A percentile compares a stretch with the other conserved stretches of the same genome.
These are phyloP conservation scores for Claviceps monticola DNA, from an alignment of 2,329 filamentous ascomycete species.

Conservation along the genomic window DNA sequence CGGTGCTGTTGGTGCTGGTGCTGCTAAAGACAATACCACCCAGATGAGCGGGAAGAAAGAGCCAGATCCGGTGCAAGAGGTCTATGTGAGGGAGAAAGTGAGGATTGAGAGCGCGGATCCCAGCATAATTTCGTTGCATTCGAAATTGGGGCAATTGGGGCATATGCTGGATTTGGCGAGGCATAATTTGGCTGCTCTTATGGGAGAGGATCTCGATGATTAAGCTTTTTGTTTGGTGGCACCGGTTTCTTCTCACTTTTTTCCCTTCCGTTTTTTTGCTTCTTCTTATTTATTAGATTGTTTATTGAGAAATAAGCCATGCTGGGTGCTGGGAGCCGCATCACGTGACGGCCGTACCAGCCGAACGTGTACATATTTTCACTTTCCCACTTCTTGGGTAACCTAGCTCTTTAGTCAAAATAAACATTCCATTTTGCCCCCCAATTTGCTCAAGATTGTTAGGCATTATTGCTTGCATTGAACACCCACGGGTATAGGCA, in stretches of 20 bases:
- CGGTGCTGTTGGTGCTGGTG: no score
- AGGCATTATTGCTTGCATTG: background rate
- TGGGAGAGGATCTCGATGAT: conserved; percentile 40
- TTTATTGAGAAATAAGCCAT: no score
- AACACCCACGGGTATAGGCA: background rate
- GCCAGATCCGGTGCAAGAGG: conserved; percentile 34
- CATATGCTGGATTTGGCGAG: conserved; percentile 58
- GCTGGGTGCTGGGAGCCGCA: no score
- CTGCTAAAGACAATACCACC: conserved; percentile 8
- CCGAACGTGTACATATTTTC: no score
- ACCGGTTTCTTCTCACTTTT: background rate
- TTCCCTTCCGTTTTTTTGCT: background rate
- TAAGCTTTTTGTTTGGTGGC: no score
- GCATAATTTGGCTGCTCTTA: conserved; percentile 61
- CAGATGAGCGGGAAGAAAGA: conserved; percentile 10
- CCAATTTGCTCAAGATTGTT: no score
- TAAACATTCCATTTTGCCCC: no score
- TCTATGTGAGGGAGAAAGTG: conserved; percentile 81
- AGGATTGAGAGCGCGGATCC: conserved; percentile 82
- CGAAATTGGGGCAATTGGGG: conserved; percentile 68
- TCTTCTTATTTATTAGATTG: background rate
- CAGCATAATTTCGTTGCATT: conserved; percentile 66
- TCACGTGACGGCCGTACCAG: no score
- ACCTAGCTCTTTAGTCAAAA: no score
- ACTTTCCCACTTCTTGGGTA: no score